These are phyloP conservation scores for Dianthus caryophyllus DNA, from an alignment of 148 eudicot species.

Conservation along the genomic window DNA sequence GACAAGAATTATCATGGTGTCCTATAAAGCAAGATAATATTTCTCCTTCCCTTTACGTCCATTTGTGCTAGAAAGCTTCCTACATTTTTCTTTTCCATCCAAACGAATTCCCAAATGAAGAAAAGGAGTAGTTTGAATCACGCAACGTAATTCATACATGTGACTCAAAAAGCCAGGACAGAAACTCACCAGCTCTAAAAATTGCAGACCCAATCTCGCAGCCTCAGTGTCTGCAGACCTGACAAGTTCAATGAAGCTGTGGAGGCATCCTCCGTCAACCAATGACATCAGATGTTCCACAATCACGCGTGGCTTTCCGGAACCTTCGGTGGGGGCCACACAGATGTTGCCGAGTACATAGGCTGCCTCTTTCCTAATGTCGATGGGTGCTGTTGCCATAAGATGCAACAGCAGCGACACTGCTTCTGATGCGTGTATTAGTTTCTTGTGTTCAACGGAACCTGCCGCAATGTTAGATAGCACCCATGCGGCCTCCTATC, in stretches of 20 bases:
- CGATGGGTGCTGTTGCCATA: slow-evolving; percentile 74
- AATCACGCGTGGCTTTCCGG: slow-evolving; percentile 62
- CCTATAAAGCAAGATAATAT: too few species aligned
- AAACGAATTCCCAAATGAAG: too few species aligned
- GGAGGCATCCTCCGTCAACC: slow-evolving; percentile 71
- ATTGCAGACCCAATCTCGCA: slow-evolving; percentile 85
- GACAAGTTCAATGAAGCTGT: slow-evolving; percentile 70
- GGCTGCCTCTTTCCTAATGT: slow-evolving; percentile 84
- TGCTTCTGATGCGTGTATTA: slow-evolving; percentile 72
- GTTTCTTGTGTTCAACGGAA: slow-evolving; percentile 64
- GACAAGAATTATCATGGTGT: too few species aligned
- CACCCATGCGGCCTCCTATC: slow-evolving; percentile 96
- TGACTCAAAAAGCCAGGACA: background rate
- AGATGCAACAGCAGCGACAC: slow-evolving; percentile 49
- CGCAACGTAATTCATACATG: background rate
- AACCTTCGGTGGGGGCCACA: slow-evolving; percentile 71
- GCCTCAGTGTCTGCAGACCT: slow-evolving; percentile 92
- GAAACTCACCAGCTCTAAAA: slow-evolving; percentile 76
- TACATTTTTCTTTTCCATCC: too few species aligned
- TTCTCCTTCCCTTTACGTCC: too few species aligned
- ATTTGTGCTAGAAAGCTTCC: too few species aligned
- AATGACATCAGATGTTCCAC: slow-evolving; percentile 75
- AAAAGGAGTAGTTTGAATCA: too few species aligned
- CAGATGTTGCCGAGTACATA: slow-evolving; percentile 90
- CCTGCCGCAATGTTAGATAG: slow-evolving; percentile 95